phyloP scores from a whole-genome alignment of 164 flowering plant genomes.

The Litsea cubeba region DNA sequence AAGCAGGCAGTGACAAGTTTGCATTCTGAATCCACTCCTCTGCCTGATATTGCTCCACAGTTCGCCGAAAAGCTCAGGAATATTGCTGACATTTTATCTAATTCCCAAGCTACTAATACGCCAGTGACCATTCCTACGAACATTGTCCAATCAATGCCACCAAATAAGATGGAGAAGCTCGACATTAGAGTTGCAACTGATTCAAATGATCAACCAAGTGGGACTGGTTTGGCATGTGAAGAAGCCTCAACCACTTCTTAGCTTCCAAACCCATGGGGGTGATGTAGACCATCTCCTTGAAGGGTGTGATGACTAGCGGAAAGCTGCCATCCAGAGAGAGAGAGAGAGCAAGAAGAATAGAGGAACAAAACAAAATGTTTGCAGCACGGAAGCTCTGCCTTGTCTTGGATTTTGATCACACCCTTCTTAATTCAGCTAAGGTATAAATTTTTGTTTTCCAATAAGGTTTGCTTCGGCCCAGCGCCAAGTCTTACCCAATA shows the following conservation, averaged over 20 bases:
- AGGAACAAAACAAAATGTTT: slow-evolving; percentile 91
- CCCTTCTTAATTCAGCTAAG: slow-evolving; percentile 97
- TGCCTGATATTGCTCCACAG: slow-evolving; percentile 59
- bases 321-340: slow-evolving; percentile 80
- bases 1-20: slow-evolving; percentile 31
- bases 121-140: slow-evolving; percentile 23
- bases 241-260: slow-evolving; percentile 19
- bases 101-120: slow-evolving; percentile 33
- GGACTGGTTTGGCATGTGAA: slow-evolving; percentile 22
- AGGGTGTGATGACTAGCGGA: slow-evolving; percentile 81
- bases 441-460: slow-evolving; percentile 20
- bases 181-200: slow-evolving; percentile 24
- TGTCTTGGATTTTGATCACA: slow-evolving; percentile 94
- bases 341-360: slow-evolving; percentile 79
- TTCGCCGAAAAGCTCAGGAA: slow-evolving; percentile 67
- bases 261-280: slow-evolving; percentile 56
- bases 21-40: slow-evolving; percentile 25
- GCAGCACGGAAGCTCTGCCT: slow-evolving; percentile 80
- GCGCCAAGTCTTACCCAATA: not conserved
- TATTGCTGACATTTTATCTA: slow-evolving; percentile 59
- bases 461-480: not conserved
- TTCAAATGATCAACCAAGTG: slow-evolving; percentile 25
- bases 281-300: slow-evolving; percentile 87
- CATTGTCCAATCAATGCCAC: slow-evolving; percentile 27
- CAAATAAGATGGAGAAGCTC: slow-evolving; percentile 21